These are phyloP conservation scores for Zygoascus hellenicus DNA, from an alignment of 1,139 yeast species.

Conservation along the genomic window DNA sequence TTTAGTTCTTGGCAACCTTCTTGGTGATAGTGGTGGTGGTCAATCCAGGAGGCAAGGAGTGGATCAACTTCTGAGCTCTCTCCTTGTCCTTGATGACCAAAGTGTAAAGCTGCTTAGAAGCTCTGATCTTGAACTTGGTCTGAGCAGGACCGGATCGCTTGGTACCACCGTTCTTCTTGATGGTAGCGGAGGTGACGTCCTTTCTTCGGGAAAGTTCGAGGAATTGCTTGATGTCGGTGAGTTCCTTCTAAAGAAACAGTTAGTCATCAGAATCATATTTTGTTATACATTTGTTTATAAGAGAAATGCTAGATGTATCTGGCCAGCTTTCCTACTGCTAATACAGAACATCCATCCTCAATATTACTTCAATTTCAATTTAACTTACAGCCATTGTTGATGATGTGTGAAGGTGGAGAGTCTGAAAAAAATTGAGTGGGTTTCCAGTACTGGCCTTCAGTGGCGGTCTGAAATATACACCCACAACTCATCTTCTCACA, in stretches of 20 bases:
- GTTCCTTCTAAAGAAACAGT: constrained; percentile 43
- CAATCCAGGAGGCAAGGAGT: constrained; percentile 95
- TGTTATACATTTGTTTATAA: no score
- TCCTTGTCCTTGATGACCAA: constrained; percentile 93
- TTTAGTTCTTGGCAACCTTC: constrained; percentile 8
- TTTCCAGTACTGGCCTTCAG: background rate
- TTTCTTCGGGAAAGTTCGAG: constrained; percentile 96
- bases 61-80: constrained; percentile 97
- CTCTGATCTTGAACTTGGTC: constrained; percentile 99
- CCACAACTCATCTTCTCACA: background rate
- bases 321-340: no score
- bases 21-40: constrained; percentile 44
- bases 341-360: no score
- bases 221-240: constrained; percentile 95
- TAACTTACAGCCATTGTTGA: constrained; percentile 21
- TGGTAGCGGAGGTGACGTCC: constrained; percentile 90
- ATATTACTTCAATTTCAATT: constrained; percentile 6
- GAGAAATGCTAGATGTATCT: no score
- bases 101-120: constrained; percentile 91
- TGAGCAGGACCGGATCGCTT: constrained; percentile 88
- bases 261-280: constrained; percentile 1
- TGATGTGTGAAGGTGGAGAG: constrained; percentile 10
- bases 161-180: constrained; percentile 62
- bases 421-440: constrained; percentile 8
- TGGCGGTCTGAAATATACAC: background rate